Conservation (phyloP, 2,329 filamentous ascomycete genomes). For the Pseudovirgaria hyperparasitica region DNA sequence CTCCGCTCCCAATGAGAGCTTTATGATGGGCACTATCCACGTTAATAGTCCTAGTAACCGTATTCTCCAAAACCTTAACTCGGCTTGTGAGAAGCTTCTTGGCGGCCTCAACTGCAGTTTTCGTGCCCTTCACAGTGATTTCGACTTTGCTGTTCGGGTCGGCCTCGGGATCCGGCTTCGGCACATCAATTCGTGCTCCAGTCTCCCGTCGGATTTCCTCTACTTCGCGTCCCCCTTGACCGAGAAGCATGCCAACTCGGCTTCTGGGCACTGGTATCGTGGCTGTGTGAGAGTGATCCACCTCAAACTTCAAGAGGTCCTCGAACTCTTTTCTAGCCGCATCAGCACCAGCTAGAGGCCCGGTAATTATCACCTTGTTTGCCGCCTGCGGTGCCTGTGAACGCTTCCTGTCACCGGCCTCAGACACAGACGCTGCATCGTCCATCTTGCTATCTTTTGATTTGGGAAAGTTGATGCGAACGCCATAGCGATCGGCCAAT, state of each 20-base stretch:
- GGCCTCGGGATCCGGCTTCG: conserved; percentile 59
- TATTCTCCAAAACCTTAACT: conserved; percentile 77
- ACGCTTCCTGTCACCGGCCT: conserved; percentile 47
- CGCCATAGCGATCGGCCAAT: conserved; percentile 83
- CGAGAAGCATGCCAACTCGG: conserved; percentile 89
- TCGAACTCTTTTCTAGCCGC: conserved; percentile 84
- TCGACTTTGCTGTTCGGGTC: conserved; percentile 59
- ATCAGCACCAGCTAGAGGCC: conserved; percentile 85
- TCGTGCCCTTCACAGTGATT: conserved; percentile 85
- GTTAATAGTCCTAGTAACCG: conserved; percentile 69
- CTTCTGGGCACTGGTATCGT: conserved; percentile 78
- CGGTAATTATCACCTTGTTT: conserved; percentile 84
- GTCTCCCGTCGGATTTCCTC: conserved; percentile 77
- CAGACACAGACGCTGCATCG: conserved; percentile 43
- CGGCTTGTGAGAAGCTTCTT: conserved; percentile 85
- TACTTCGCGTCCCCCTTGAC: conserved; percentile 78
- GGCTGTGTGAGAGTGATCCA: conserved; percentile 72
- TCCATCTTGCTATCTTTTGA: conserved; percentile 51
- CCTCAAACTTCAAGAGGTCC: conserved; percentile 75
- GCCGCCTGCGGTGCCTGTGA: conserved; percentile 57
- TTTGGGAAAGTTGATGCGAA: conserved; percentile 92
- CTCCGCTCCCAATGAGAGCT: conserved; percentile 75
- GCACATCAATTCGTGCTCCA: conserved; percentile 84
- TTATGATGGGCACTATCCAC: conserved; percentile 93
- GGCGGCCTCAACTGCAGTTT: conserved; percentile 78